phyloP scores from a whole-genome alignment of 140 eudicot species.

The Bidens hawaiensis region DNA sequence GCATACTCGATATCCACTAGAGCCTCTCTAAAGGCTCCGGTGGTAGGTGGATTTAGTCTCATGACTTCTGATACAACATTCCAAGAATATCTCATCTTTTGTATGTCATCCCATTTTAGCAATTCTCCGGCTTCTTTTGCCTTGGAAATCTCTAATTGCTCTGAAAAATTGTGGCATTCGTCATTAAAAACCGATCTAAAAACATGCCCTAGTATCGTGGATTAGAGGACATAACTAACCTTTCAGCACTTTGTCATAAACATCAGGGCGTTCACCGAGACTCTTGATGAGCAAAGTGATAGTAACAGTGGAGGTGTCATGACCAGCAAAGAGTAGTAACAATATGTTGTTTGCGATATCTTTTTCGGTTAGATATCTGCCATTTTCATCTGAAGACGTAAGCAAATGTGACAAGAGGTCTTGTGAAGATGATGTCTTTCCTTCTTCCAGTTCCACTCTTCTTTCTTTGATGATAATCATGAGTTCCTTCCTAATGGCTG shows the following conservation, averaged over 20 bases:
- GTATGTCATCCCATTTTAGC: constrained; percentile 64
- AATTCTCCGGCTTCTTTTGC: constrained; percentile 41
- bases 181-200: neutral
- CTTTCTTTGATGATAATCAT: constrained; percentile 30
- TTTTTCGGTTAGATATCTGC: constrained; percentile 35
- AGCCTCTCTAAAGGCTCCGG: constrained; percentile 60
- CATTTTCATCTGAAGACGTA: constrained; percentile 41
- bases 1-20: constrained; percentile 51
- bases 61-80: constrained; percentile 59
- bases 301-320: constrained; percentile 48
- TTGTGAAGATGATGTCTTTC: constrained; percentile 35
- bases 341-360: constrained; percentile 51
- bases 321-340: constrained; percentile 61
- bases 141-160: constrained; percentile 46
- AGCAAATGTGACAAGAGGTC: constrained; percentile 57
- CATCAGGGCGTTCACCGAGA: constrained; percentile 50
- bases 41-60: constrained; percentile 52
- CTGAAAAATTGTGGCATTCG: constrained; percentile 18
- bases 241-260: constrained; percentile 48
- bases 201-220: neutral
- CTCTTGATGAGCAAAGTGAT: constrained; percentile 51
- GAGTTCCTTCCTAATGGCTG: constrained; percentile 30
- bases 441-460: constrained; percentile 30
- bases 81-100: constrained; percentile 84
- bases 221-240: constrained; percentile 33